These are phyloP conservation scores for Corynespora cassiicola DNA, from an alignment of 2,329 filamentous ascomycete genomes.

Conservation along the genomic window DNA sequence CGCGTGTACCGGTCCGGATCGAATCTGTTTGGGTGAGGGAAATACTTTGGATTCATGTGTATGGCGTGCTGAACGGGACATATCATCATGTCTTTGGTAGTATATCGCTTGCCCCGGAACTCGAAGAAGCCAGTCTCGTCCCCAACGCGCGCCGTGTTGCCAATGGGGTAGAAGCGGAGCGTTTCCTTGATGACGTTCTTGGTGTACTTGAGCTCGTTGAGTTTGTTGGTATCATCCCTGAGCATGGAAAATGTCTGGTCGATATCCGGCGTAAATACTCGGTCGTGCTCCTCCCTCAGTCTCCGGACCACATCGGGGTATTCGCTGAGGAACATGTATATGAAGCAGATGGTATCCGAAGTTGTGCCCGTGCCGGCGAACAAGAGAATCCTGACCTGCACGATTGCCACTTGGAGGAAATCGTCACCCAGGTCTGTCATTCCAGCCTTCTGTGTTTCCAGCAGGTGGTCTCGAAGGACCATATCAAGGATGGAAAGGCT, in stretches of 20 bases:
- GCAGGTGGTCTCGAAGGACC: conserved; percentile 34
- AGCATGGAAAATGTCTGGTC: conserved; percentile 48
- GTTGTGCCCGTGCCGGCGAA: conserved; percentile 54
- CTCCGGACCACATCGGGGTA: conserved; percentile 33
- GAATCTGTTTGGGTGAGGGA: conserved; percentile 33
- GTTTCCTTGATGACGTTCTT: conserved; percentile 61
- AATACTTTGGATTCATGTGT: conserved; percentile 35
- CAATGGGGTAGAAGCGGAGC: conserved; percentile 60
- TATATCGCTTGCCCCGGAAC: conserved; percentile 50
- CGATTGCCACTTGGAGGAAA: conserved; percentile 45
- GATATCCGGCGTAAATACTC: conserved; percentile 55
- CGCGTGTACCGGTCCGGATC: conserved; percentile 48
- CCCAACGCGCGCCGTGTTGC: conserved; percentile 50
- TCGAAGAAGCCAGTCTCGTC: conserved; percentile 44
- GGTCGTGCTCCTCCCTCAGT: conserved; percentile 58
- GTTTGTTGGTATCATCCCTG: conserved; percentile 49
- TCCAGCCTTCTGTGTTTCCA: conserved; percentile 19
- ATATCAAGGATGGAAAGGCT: conserved; percentile 44
- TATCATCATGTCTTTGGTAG: conserved; percentile 54
- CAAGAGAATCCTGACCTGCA: conserved; percentile 48
- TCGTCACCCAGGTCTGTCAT: conserved; percentile 32
- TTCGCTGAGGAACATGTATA: conserved; percentile 35
- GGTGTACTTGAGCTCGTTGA: conserved; percentile 61
- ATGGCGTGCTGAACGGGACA: conserved; percentile 48
- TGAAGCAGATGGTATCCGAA: conserved; percentile 37